Evolutionary conservation across 129 eudicot species (phyloP).

Genomic region (Artemisia argyi): DNA sequence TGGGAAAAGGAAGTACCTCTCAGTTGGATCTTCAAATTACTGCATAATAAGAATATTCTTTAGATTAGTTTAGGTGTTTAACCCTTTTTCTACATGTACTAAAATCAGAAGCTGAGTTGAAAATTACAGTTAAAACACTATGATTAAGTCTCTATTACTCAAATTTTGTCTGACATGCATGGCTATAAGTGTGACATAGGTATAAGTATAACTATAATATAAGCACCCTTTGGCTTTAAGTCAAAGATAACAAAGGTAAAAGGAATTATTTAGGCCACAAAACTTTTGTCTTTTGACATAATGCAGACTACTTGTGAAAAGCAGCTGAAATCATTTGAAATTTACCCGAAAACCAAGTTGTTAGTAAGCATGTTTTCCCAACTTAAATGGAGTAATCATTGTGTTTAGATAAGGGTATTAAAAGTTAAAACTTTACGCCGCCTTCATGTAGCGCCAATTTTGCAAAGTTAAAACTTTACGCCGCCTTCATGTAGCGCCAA

Average conservation of each 20-base stretch:
- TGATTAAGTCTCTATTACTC: conserved; percentile 46
- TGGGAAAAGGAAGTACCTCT: conserved; percentile 9
- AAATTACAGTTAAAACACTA: conserved; percentile 28
- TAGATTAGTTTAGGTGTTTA: conserved; percentile 14
- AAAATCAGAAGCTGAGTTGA: conserved; percentile 22
- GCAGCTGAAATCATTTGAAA: conserved; percentile 28
- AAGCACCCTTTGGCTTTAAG: conserved; percentile 53
- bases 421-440: neutral
- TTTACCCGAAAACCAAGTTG: conserved; percentile 20
- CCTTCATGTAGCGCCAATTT: neutral
- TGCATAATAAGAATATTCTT: conserved; percentile 15
- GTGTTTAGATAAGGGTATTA: no score
- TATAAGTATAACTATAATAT: conserved; percentile 32
- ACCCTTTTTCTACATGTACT: conserved; percentile 27
- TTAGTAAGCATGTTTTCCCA: conserved; percentile 36
- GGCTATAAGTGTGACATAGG: conserved; percentile 31
- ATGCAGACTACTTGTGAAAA: conserved; percentile 38
- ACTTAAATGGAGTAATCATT: conserved; percentile 34
- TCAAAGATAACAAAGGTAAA: conserved; percentile 50
- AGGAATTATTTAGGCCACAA: conserved; percentile 49
- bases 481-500: neutral
- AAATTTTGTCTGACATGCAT: conserved; percentile 46
- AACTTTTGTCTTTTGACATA: conserved; percentile 33
- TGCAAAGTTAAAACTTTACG: conserved; percentile 3
- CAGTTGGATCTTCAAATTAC: conserved; percentile 18